Conservation (phyloP, 129 eudicot genomes). For the Rutidosis leptorrhynchoides region DNA sequence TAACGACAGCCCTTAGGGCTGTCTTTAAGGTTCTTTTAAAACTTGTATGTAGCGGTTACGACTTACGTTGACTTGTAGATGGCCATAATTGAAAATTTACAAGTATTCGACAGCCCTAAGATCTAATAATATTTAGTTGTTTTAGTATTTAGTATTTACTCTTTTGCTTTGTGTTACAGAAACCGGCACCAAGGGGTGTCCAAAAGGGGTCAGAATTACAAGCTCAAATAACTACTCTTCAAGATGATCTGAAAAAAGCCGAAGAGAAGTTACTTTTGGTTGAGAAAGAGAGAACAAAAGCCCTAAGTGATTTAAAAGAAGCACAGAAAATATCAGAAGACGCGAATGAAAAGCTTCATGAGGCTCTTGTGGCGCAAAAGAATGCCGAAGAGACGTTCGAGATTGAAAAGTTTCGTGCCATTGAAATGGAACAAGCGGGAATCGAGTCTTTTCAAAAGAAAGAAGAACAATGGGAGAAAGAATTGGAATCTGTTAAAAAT, state of each 20-base stretch:
- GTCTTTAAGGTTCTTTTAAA: too few relatives aligned
- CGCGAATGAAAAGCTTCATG: conserved; percentile 73
- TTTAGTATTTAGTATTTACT: too few relatives aligned
- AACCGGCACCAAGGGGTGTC: conserved; percentile 52
- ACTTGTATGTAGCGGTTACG: too few relatives aligned
- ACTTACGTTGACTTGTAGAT: too few relatives aligned
- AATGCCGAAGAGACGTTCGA: conserved; percentile 83
- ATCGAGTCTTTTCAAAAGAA: conserved; percentile 81
- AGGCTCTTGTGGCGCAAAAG: conserved; percentile 82
- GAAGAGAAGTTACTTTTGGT: conserved; percentile 59
- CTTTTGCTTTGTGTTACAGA: conserved; percentile 48
- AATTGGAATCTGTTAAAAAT: conserved; percentile 66
- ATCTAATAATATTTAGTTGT: too few relatives aligned
- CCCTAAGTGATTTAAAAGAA: conserved; percentile 64
- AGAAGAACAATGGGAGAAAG: conserved; percentile 76
- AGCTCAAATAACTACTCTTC: conserved; percentile 58
- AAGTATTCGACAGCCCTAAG: too few relatives aligned
- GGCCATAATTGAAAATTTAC: too few relatives aligned
- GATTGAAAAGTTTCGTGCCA: conserved; percentile 87
- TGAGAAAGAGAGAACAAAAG: conserved; percentile 75
- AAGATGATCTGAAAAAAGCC: conserved; percentile 79
- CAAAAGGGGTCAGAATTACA: conserved; percentile 75
- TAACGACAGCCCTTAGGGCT: too few relatives aligned
- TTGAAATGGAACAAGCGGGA: conserved; percentile 94
- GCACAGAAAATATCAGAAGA: conserved; percentile 71